Evolutionary conservation across 257 asterid species (phyloP).

Genomic region (Ophiorrhiza pumila): DNA sequence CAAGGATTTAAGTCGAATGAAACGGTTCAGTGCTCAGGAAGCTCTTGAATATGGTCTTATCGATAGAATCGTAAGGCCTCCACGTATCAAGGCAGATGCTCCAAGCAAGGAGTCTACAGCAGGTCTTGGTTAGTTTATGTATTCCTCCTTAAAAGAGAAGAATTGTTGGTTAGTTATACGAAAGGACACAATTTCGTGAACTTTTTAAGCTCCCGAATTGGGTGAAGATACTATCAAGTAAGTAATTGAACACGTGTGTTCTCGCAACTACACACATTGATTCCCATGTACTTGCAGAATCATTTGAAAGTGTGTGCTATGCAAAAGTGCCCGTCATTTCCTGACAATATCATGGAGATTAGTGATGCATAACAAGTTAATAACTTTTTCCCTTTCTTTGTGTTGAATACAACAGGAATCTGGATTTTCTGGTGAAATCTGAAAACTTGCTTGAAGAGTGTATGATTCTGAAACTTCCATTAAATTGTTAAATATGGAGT

Average conservation of each 20-base stretch:
- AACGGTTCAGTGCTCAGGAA: constrained; percentile 67
- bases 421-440: too few species aligned
- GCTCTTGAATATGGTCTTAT: constrained; percentile 91
- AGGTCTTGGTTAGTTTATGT: constrained; percentile 55
- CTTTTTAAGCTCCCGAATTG: neutral
- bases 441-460: too few species aligned
- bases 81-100: constrained; percentile 50
- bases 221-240: neutral
- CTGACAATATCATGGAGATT: neutral
- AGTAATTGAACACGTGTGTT: neutral
- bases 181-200: neutral
- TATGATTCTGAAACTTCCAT: too few species aligned
- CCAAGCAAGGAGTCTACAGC: constrained; percentile 41
- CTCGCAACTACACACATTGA: neutral
- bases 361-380: neutral
- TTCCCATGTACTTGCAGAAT: neutral
- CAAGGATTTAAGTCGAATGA: constrained; percentile 63
- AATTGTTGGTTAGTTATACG: neutral
- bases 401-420: neutral
- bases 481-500: too few species aligned
- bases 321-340: neutral
- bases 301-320: neutral
- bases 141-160: neutral
- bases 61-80: constrained; percentile 71
- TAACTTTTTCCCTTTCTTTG: neutral